Conservation (phyloP, 1,139 yeast species). For the Saccharomyces hybrid region DNA sequence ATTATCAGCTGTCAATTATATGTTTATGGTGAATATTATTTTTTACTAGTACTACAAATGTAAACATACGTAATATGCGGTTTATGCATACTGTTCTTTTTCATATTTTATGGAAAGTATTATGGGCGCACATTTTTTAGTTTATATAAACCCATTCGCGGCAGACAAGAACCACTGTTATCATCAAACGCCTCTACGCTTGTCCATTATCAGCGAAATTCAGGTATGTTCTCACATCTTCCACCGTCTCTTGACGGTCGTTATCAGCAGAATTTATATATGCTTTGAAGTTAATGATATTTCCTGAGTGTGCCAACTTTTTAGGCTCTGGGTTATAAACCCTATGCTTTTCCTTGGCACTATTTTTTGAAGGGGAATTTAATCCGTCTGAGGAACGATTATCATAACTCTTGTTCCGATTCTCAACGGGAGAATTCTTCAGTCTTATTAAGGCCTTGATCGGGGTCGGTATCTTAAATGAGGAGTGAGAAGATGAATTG, state of each 20-base stretch:
- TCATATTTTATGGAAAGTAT: neutral
- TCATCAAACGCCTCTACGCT: neutral
- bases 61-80: neutral
- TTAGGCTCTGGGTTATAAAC: constrained; percentile 4
- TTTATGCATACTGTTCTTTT: neutral
- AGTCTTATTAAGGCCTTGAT: constrained; percentile 19
- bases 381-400: neutral
- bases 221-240: constrained; percentile 17
- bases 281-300: constrained; percentile 4
- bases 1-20: neutral
- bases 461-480: constrained; percentile 19
- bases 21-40: neutral
- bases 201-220: constrained; percentile 13
- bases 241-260: constrained; percentile 9
- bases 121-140: neutral
- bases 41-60: neutral
- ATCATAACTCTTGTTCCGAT: neutral
- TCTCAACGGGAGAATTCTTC: constrained; percentile 13
- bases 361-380: neutral
- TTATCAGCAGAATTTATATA: neutral
- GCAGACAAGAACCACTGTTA: neutral
- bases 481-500: constrained; percentile 8
- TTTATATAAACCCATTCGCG: neutral
- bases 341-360: constrained; percentile 4
- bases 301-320: neutral